Evolutionary conservation across 768 basidiomycete genomes (phyloP).

Genomic region (Termitomyces sp.): DNA sequence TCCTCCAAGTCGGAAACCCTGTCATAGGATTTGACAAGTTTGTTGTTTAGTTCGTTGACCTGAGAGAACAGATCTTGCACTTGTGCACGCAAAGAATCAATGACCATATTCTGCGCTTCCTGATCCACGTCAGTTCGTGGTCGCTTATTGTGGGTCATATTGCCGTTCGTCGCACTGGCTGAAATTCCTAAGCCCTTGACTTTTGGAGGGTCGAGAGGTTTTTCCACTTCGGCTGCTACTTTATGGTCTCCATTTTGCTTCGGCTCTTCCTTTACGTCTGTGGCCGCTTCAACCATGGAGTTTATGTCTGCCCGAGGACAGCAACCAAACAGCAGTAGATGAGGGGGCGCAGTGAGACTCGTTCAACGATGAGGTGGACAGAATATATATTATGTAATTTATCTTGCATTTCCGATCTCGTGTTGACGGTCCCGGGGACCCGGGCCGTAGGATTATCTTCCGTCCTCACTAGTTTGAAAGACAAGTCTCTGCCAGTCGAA

Average conservation of each 20-base stretch:
- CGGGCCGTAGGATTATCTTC: no score
- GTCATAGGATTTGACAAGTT: conserved; percentile 90
- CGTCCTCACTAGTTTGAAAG: no score
- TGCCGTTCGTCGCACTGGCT: conserved; percentile 9
- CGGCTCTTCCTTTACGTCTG: conserved; percentile 3
- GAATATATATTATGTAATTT: neutral
- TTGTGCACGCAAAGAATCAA: conserved; percentile 73
- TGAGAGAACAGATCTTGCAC: conserved; percentile 86
- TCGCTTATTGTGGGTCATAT: conserved; percentile 12
- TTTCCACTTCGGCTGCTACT: neutral
- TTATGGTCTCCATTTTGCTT: conserved; percentile 2
- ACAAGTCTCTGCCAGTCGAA: no score
- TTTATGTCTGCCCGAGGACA: neutral
- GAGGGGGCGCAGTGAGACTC: neutral
- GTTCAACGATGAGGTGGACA: conserved; percentile 3
- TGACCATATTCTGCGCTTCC: conserved; percentile 81
- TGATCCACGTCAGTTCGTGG: conserved; percentile 25
- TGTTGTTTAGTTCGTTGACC: conserved; percentile 85
- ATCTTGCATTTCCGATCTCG: neutral
- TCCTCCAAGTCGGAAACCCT: conserved; percentile 92
- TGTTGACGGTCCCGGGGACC: no score
- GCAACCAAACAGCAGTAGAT: neutral
- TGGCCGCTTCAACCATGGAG: conserved; percentile 10
- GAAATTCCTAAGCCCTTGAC: conserved; percentile 10
- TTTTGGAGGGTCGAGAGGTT: conserved; percentile 6